phyloP scores from a whole-genome alignment of 1,284 basidiomycete genomes.

The Rhizoctonia solani region DNA sequence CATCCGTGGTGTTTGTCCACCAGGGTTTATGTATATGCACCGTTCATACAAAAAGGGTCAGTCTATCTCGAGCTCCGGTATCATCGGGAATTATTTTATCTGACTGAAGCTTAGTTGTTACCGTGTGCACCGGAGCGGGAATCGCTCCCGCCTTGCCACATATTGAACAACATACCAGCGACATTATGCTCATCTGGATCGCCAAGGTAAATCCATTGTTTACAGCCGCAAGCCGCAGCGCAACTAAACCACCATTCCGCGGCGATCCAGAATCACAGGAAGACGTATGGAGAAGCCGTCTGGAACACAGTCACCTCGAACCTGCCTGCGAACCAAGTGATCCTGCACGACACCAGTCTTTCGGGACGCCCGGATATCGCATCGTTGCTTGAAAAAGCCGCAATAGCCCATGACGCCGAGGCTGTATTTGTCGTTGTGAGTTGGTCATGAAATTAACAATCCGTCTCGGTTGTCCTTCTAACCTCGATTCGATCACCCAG shows the following conservation, averaged over 20 bases:
- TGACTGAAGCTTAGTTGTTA: conserved; percentile 7
- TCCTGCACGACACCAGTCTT: conserved; percentile 27
- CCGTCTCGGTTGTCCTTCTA: neutral
- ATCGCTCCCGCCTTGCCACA: conserved; percentile 30
- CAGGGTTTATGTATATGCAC: conserved; percentile 35
- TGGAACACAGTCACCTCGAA: conserved; percentile 18
- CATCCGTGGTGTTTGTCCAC: conserved; percentile 18
- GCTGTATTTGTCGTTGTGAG: conserved; percentile 21
- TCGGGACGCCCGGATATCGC: conserved; percentile 24
- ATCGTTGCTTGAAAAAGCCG: conserved; percentile 14
- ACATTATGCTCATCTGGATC: conserved; percentile 31
- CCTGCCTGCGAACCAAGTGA: conserved; percentile 2
- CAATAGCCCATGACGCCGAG: conserved; percentile 20
- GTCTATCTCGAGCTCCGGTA: neutral
- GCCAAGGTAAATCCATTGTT: conserved; percentile 4
- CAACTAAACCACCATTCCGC: no score
- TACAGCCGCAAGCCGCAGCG: no score
- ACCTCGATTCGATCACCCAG: neutral
- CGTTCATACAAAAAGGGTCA: conserved; percentile 31
- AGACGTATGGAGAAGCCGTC: conserved; percentile 27
- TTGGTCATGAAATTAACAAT: neutral
- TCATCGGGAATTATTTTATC: neutral
- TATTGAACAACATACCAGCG: conserved; percentile 28
- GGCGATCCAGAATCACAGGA: conserved; percentile 13
- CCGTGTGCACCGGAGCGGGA: conserved; percentile 23